Conservation (phyloP, 2,329 filamentous ascomycete species). For the Fusarium poae region DNA sequence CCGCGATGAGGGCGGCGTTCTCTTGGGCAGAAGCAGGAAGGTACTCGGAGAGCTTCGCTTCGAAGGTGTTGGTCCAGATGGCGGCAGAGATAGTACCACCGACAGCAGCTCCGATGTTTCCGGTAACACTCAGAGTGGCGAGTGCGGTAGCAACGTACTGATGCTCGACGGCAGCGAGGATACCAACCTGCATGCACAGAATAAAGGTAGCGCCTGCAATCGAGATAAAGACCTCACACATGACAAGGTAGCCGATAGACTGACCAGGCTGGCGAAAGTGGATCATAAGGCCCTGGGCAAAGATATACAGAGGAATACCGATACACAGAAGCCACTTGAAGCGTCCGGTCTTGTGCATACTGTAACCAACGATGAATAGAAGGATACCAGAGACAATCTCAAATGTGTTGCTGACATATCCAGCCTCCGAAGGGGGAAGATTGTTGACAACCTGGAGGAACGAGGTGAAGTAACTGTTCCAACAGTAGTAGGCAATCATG, state of each 20-base stretch:
- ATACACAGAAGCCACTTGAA: slow-evolving; percentile 65
- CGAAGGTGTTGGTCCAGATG: slow-evolving; percentile 52
- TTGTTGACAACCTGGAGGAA: slow-evolving; percentile 66
- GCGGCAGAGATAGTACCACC: slow-evolving; percentile 50
- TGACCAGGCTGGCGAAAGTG: slow-evolving; percentile 34
- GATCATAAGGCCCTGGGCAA: slow-evolving; percentile 61
- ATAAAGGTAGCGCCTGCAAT: slow-evolving; percentile 67
- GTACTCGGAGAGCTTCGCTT: slow-evolving; percentile 61
- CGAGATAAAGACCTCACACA: slow-evolving; percentile 65
- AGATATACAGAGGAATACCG: slow-evolving; percentile 66
- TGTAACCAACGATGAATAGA: slow-evolving; percentile 60
- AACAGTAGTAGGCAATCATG: slow-evolving; percentile 60
- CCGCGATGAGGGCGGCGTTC: slow-evolving; percentile 64
- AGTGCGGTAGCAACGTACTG: slow-evolving; percentile 52
- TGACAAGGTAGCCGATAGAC: slow-evolving; percentile 59
- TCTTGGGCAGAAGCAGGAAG: slow-evolving; percentile 59
- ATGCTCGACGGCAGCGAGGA: slow-evolving; percentile 51
- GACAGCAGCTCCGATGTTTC: slow-evolving; percentile 49
- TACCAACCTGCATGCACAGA: slow-evolving; percentile 46
- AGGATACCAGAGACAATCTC: slow-evolving; percentile 63
- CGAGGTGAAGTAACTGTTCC: slow-evolving; percentile 63
- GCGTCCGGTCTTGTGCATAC: slow-evolving; percentile 62
- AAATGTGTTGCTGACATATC: slow-evolving; percentile 64
- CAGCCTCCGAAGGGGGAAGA: slow-evolving; percentile 60
- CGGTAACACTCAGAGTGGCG: slow-evolving; percentile 48